Percentiles rank a stretch among this genome's conserved stretches.
phyloP scores from a whole-genome alignment of 202 grass and related monocot genomes.

The Carex sylvatica region DNA sequence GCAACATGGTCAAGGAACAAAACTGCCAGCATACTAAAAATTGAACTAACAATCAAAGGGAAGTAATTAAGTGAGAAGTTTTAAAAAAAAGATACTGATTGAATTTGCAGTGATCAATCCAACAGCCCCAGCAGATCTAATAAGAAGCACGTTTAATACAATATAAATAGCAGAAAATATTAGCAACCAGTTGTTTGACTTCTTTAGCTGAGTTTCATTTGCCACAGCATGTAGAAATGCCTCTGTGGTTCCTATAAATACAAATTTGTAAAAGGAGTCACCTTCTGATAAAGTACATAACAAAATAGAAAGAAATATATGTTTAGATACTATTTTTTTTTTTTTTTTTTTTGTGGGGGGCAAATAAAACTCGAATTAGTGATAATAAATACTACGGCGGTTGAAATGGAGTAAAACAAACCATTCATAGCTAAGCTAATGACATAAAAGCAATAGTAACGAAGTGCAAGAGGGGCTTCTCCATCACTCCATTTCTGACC shows the following conservation, averaged over 20 bases:
- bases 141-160: slow-evolving; percentile 61
- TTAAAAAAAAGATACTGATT: slow-evolving; percentile 72
- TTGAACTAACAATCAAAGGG: slow-evolving; percentile 6
- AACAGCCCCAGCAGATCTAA: slow-evolving; percentile 73
- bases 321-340: neutral
- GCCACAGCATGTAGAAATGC: slow-evolving; percentile 93
- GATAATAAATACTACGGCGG: neutral
- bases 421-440: slow-evolving; percentile 93
- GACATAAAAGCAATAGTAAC: slow-evolving; percentile 92
- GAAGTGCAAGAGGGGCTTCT: slow-evolving; percentile 70
- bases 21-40: slow-evolving; percentile 9
- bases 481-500: slow-evolving; percentile 77
- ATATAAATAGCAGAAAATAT: slow-evolving; percentile 87
- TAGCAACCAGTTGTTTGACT: slow-evolving; percentile 83
- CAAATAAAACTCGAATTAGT: neutral
- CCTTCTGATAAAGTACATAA: neutral
- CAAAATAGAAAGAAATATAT: neutral
- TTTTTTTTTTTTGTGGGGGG: neutral
- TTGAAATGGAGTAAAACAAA: slow-evolving; percentile 35
- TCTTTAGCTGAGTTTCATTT: slow-evolving; percentile 80
- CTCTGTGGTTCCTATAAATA: slow-evolving; percentile 76
- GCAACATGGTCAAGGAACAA: slow-evolving; percentile 49
- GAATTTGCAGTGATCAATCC: slow-evolving; percentile 92
- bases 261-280: neutral
- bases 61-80: slow-evolving; percentile 24